phyloP scores from a whole-genome alignment of 2,329 filamentous ascomycete genomes.

The Pseudogymnoascus sp. region DNA sequence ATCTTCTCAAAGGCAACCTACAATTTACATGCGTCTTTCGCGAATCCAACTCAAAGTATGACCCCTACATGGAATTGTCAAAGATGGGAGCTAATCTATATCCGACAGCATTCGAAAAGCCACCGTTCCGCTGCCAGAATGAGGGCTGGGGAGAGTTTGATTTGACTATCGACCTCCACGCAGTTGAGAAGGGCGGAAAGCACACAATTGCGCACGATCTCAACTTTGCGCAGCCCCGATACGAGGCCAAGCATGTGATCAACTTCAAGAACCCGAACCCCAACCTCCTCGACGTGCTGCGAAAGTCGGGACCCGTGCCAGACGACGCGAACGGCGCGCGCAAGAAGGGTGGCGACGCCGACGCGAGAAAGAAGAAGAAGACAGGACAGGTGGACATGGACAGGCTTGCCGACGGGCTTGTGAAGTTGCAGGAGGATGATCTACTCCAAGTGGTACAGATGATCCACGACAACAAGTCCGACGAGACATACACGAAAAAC shows the following conservation, averaged over 20 bases:
- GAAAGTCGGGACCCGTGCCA: constrained; percentile 80
- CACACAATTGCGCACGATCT: constrained; percentile 78
- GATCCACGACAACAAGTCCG: constrained; percentile 93
- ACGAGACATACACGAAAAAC: constrained; percentile 94
- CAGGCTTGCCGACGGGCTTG: constrained; percentile 87
- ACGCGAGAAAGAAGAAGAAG: constrained; percentile 71
- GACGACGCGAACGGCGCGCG: constrained; percentile 63
- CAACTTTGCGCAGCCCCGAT: constrained; percentile 76
- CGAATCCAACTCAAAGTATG: constrained; percentile 77
- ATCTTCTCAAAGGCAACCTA: constrained; percentile 92
- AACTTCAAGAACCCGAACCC: constrained; percentile 91
- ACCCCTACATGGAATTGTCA: neutral
- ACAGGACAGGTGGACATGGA: constrained; percentile 72
- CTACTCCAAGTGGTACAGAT: constrained; percentile 92
- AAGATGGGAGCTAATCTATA: constrained; percentile 14
- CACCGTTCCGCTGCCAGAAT: constrained; percentile 85
- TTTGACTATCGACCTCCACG: constrained; percentile 77
- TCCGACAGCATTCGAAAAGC: constrained; percentile 64
- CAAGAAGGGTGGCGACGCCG: constrained; percentile 48
- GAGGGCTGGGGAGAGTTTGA: constrained; percentile 99
- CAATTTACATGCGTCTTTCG: constrained; percentile 90
- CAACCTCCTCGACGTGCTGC: constrained; percentile 69
- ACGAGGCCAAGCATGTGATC: constrained; percentile 76
- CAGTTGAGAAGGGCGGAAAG: constrained; percentile 79
- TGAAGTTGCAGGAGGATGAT: constrained; percentile 88